These are phyloP conservation scores for Nemania sp. DNA, from an alignment of 2,329 filamentous ascomycete species.

Conservation along the genomic window DNA sequence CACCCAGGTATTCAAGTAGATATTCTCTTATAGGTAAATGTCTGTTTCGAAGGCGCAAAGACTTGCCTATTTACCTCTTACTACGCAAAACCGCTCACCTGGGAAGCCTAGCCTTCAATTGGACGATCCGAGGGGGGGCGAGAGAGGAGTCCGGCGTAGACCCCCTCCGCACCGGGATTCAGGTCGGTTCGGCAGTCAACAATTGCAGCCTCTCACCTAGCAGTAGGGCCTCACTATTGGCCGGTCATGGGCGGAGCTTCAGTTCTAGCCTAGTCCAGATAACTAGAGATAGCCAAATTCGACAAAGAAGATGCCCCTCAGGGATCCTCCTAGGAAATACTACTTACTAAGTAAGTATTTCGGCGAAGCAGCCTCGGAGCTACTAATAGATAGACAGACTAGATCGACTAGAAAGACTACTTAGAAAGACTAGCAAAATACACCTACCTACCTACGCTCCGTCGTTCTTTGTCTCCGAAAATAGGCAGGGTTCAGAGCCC, in stretches of 20 bases:
- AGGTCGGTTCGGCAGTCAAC: conserved; percentile 39
- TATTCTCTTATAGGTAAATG: background rate
- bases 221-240: conserved; percentile 35
- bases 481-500: conserved; percentile 28
- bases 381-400: background rate
- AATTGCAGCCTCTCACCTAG: conserved; percentile 5
- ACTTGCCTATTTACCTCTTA: conserved; percentile 2
- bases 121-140: conserved; percentile 24
- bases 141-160: conserved; percentile 35
- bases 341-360: too few relatives aligned
- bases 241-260: conserved; percentile 19
- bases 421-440: conserved; percentile 1
- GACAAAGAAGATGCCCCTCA: background rate
- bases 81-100: conserved; percentile 15
- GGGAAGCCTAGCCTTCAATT: conserved; percentile 27
- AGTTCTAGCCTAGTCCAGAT: background rate
- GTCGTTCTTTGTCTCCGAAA: conserved; percentile 1
- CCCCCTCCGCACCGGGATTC: conserved; percentile 40
- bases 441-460: too few relatives aligned
- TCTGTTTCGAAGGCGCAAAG: background rate
- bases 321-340: background rate
- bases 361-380: conserved; percentile 1
- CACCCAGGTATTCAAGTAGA: background rate
- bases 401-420: background rate
- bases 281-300: background rate